These are phyloP conservation scores for Artemisia tridentata DNA, from an alignment of 129 eudicot species.

Conservation along the genomic window DNA sequence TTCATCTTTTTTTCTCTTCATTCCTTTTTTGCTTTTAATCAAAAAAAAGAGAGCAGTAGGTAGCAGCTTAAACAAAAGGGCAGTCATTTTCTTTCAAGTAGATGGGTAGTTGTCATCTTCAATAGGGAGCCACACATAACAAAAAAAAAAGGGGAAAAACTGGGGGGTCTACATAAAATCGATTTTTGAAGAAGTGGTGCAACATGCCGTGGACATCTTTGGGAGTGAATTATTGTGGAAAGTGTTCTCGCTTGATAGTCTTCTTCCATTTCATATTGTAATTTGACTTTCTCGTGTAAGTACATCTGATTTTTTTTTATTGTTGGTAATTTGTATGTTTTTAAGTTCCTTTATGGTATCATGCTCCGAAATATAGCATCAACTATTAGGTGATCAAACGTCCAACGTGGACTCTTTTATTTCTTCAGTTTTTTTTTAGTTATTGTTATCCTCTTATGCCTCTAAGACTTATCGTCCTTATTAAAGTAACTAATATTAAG, in stretches of 20 bases:
- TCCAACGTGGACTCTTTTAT: neutral
- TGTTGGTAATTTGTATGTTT: neutral
- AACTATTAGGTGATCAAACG: slow-evolving; percentile 7
- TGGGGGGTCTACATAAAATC: slow-evolving; percentile 19
- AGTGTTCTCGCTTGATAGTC: slow-evolving; percentile 57
- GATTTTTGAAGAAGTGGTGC: slow-evolving; percentile 28
- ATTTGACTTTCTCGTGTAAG: slow-evolving; percentile 44
- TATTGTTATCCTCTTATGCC: neutral
- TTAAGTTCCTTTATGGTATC: neutral
- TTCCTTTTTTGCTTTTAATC: too few species aligned
- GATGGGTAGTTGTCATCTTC: too few species aligned
- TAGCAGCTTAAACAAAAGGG: too few species aligned
- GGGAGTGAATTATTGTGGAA: slow-evolving; percentile 40
- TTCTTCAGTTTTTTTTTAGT: neutral
- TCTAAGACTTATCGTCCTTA: too few species aligned
- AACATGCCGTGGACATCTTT: slow-evolving; percentile 69
- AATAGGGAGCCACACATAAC: too few species aligned
- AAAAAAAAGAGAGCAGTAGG: too few species aligned
- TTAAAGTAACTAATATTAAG: too few species aligned
- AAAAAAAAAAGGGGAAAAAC: too few species aligned
- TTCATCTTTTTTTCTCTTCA: too few species aligned
- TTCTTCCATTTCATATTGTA: slow-evolving; percentile 75
- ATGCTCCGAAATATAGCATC: neutral
- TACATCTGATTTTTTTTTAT: slow-evolving; percentile 1
- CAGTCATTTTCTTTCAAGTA: too few species aligned